Evolutionary conservation across 2,329 filamentous ascomycete genomes (phyloP).

Genomic region (Colletotrichum sp.): DNA sequence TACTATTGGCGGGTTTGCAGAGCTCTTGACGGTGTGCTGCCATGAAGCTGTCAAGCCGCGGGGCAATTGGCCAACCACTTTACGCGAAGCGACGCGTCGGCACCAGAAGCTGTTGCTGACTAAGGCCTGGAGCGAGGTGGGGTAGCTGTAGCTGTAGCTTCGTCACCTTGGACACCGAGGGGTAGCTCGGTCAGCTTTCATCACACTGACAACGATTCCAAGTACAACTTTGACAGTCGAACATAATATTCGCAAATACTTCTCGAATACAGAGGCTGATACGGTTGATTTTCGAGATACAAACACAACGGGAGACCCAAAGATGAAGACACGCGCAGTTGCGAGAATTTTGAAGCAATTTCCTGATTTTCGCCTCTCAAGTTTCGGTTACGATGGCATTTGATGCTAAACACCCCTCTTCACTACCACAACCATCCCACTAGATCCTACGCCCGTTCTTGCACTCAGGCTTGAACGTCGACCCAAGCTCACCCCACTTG

Average conservation of each 20-base stretch:
- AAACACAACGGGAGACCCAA: not conserved
- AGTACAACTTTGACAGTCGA: not conserved
- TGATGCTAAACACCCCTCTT: not conserved
- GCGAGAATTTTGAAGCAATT: not conserved
- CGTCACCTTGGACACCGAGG: not conserved
- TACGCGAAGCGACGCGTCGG: slow-evolving; percentile 5
- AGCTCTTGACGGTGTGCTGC: not conserved
- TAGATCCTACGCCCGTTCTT: slow-evolving; percentile 7
- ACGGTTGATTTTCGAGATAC: not conserved
- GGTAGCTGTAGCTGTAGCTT: not conserved
- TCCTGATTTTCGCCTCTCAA: not conserved
- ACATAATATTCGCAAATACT: not conserved
- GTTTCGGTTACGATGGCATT: not conserved
- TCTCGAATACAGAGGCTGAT: rapidly evolving
- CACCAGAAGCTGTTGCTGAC: not conserved
- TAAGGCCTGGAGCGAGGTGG: not conserved
- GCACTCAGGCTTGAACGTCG: slow-evolving; percentile 42
- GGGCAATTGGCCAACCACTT: slow-evolving; percentile 5
- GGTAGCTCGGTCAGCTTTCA: not conserved
- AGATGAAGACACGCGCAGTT: not conserved
- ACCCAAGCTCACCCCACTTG: slow-evolving; percentile 65
- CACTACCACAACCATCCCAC: not conserved
- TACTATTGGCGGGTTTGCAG: not conserved
- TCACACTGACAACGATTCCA: not conserved
- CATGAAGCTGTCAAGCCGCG: not conserved